Percentiles rank a stretch among this genome's conserved stretches.
These are phyloP conservation scores for Anthracocystis panici-leucophaei DNA, from an alignment of 1,284 basidiomycete genomes.

Conservation along the genomic window DNA sequence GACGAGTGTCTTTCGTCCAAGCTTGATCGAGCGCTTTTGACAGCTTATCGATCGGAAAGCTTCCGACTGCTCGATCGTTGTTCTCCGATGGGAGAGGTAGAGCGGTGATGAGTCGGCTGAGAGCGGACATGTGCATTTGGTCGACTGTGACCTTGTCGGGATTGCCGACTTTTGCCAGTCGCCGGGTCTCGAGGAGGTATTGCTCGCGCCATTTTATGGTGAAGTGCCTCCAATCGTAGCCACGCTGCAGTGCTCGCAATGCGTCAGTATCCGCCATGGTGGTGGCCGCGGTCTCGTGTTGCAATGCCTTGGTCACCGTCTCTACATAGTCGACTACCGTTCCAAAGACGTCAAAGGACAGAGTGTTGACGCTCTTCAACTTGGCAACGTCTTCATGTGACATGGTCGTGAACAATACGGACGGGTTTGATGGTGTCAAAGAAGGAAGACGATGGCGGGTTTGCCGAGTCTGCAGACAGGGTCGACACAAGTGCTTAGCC, in stretches of 20 bases:
- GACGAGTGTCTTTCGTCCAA: slow-evolving; percentile 13
- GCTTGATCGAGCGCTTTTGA: slow-evolving; percentile 22
- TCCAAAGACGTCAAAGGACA: slow-evolving; percentile 46
- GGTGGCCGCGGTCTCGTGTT: slow-evolving; percentile 13
- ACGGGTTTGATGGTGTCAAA: neutral
- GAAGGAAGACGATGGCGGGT: neutral
- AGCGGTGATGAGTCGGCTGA: slow-evolving; percentile 23
- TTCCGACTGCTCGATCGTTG: neutral
- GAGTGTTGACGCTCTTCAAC: slow-evolving; percentile 17
- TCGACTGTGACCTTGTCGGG: slow-evolving; percentile 40
- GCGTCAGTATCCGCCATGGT: neutral
- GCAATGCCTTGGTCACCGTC: slow-evolving; percentile 30
- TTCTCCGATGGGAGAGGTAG: slow-evolving; percentile 8
- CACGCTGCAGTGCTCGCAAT: slow-evolving; percentile 8
- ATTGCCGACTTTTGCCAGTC: slow-evolving; percentile 27
- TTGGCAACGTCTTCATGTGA: neutral
- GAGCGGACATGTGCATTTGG: slow-evolving; percentile 35
- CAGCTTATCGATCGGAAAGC: neutral
- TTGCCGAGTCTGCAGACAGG: neutral
- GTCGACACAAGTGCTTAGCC: neutral
- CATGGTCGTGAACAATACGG: neutral
- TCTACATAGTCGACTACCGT: slow-evolving; percentile 45
- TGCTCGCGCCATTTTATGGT: slow-evolving; percentile 30
- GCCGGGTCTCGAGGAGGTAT: slow-evolving; percentile 30
- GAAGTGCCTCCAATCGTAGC: slow-evolving; percentile 41